Conservation (phyloP, 768 basidiomycete species). For the Suillus spraguei region DNA sequence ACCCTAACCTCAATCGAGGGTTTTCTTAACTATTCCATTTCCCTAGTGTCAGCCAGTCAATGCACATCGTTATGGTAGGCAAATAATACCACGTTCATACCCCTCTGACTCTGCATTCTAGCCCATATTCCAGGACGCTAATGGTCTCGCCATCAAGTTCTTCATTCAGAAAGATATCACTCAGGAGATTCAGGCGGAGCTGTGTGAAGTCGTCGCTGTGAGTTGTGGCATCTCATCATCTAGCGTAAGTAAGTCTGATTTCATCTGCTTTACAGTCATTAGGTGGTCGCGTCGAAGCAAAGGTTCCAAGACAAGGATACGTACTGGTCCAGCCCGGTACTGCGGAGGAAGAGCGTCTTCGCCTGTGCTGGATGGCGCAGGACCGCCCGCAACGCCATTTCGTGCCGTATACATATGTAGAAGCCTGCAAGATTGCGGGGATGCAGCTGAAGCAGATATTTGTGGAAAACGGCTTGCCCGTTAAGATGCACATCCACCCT, state of each 20-base stretch:
- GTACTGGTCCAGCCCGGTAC: constrained; percentile 71
- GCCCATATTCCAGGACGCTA: constrained; percentile 74
- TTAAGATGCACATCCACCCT: constrained; percentile 78
- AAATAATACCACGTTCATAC: not conserved
- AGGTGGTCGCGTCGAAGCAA: constrained; percentile 76
- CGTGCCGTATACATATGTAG: constrained; percentile 80
- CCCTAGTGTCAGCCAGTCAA: constrained; percentile 11
- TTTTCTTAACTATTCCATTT: constrained; percentile 22
- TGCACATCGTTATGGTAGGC: constrained; percentile 10
- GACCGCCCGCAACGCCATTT: constrained; percentile 78
- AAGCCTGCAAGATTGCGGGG: constrained; percentile 81
- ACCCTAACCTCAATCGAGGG: constrained; percentile 38
- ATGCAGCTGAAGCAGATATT: constrained; percentile 79
- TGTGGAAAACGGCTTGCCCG: constrained; percentile 60
- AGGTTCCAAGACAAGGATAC: constrained; percentile 78
- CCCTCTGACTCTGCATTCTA: constrained; percentile 25
- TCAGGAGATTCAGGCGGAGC: constrained; percentile 66
- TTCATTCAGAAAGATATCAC: constrained; percentile 82
- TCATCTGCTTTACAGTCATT: constrained; percentile 48
- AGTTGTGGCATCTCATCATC: constrained; percentile 12
- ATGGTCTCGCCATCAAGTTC: constrained; percentile 75
- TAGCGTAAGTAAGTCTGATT: constrained; percentile 11
- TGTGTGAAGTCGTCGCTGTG: constrained; percentile 76
- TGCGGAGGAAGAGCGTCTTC: constrained; percentile 72
- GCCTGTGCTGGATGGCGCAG: constrained; percentile 66